phyloP scores from a whole-genome alignment of 2,329 filamentous ascomycete species.

The Pestalotiopsis sp. region DNA sequence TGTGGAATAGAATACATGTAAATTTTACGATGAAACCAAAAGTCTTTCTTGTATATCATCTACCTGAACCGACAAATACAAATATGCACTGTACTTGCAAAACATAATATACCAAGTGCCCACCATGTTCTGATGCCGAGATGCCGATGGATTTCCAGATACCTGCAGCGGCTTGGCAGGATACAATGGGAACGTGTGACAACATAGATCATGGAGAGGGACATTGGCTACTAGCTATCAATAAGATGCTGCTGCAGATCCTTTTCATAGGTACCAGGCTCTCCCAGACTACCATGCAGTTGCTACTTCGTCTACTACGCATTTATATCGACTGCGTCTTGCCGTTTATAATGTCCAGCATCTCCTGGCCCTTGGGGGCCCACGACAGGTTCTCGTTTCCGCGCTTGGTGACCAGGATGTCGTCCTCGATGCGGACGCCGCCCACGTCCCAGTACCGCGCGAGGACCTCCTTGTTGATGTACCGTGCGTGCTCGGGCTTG shows the following conservation, averaged over 20 bases:
- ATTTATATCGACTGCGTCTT: background rate
- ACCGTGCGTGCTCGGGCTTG: conserved; percentile 58
- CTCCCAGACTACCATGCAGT: background rate
- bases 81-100: background rate
- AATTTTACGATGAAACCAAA: background rate
- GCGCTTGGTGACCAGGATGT: conserved; percentile 75
- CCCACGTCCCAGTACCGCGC: conserved; percentile 76
- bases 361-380: conserved; percentile 74
- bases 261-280: too few species aligned
- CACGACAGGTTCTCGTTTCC: conserved; percentile 84
- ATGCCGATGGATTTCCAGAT: too few species aligned
- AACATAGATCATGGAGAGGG: too few species aligned
- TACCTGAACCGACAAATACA: background rate
- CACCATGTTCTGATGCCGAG: too few species aligned
- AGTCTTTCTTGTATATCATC: background rate
- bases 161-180: too few species aligned
- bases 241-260: too few species aligned
- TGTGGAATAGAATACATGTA: background rate
- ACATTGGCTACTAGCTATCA: too few species aligned
- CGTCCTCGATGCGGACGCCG: conserved; percentile 91
- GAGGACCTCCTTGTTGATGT: conserved; percentile 66
- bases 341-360: conserved; percentile 56
- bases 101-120: too few species aligned
- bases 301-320: background rate
- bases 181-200: too few species aligned